Evolutionary conservation across 2,329 filamentous ascomycete species (phyloP), one percentile per base, ranked within the genome.

Genomic region (Alternaria hordeiaustralica): DNA sequence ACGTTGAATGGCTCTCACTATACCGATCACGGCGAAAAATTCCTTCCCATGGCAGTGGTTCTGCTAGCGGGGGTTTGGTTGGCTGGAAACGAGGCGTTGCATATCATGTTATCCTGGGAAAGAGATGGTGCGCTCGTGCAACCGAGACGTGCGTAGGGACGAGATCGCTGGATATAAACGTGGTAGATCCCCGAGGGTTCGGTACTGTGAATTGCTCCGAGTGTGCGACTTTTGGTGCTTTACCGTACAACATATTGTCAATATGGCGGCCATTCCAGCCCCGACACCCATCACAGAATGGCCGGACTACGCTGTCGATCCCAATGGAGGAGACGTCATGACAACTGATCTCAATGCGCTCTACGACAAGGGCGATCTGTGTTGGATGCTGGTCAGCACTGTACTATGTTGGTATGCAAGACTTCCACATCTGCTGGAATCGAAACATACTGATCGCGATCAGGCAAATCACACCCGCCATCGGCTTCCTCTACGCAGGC

Each of bases 281-380:
- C 75, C 74, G 18, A 75, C 71, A 20, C 75, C 78, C 4, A 71
- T 80, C 25, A 71, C 72, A 1, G 81, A 82, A 71, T 84, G 81
- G 80, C 83, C 82, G 0, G 81, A 83, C 55, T 84, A 83, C 59
- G 70, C 61, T 60, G 71, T 72, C 41, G 73, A 79, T 55, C 81
- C 81, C 6, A 77, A 75, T 3, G 82, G 82, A 25, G 82, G 82
- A n/a, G 73, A 84, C 50, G 82, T 82, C 11, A 71, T 83, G 46
- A 83, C 81, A 0, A 78, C 82, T 51, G 79, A 84, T 54, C 74
- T 84, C 57, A 84, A 83, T 64, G 79, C 81, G 2, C 78, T 78
- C 1, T 84, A 84, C 47, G 80, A 84, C 61, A 84, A 84, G 74
- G 82, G 82, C 11, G 81, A 84, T 21, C 63, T 84, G 5, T 82